These are phyloP conservation scores for Fusarium drepaniforme DNA, from an alignment of 2,329 filamentous ascomycete genomes.

Conservation along the genomic window DNA sequence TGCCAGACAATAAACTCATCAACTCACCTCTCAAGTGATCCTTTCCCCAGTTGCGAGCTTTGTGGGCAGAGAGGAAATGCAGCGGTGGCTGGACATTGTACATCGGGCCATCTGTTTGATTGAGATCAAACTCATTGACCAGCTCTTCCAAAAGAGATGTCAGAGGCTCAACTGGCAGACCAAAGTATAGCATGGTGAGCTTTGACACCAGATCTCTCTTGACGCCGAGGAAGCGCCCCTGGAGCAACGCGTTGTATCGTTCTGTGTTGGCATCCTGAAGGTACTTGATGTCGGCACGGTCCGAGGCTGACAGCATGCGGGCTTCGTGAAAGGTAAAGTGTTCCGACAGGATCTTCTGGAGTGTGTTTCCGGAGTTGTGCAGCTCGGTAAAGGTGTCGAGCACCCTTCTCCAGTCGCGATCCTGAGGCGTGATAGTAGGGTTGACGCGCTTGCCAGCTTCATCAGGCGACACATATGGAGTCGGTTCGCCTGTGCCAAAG, in stretches of 20 bases:
- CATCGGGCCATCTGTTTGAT: slow-evolving; percentile 16
- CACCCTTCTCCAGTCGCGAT: slow-evolving; percentile 42
- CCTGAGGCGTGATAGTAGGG: slow-evolving; percentile 39
- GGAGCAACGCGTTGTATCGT: slow-evolving; percentile 47
- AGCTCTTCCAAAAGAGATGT: slow-evolving; percentile 41
- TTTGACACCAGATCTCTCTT: slow-evolving; percentile 52
- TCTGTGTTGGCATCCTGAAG: slow-evolving; percentile 48
- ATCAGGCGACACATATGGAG: not conserved
- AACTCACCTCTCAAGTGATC: slow-evolving; percentile 39
- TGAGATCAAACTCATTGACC: slow-evolving; percentile 27
- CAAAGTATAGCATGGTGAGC: slow-evolving; percentile 61
- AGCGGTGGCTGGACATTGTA: slow-evolving; percentile 44
- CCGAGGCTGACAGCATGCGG: slow-evolving; percentile 46
- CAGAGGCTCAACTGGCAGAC: slow-evolving; percentile 57
- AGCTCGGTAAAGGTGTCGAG: slow-evolving; percentile 46
- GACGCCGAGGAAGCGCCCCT: slow-evolving; percentile 46
- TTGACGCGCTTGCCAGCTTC: slow-evolving; percentile 28
- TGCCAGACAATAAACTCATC: accelerated
- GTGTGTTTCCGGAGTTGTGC: slow-evolving; percentile 38
- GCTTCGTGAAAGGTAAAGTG: slow-evolving; percentile 52
- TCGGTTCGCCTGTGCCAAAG: not conserved
- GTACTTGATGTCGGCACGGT: slow-evolving; percentile 43
- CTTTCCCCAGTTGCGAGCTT: slow-evolving; percentile 46
- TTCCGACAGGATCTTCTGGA: slow-evolving; percentile 48
- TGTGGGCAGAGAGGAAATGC: slow-evolving; percentile 49